Evolutionary conservation across 129 eudicot species (phyloP).

Genomic region (Tagetes erecta): DNA sequence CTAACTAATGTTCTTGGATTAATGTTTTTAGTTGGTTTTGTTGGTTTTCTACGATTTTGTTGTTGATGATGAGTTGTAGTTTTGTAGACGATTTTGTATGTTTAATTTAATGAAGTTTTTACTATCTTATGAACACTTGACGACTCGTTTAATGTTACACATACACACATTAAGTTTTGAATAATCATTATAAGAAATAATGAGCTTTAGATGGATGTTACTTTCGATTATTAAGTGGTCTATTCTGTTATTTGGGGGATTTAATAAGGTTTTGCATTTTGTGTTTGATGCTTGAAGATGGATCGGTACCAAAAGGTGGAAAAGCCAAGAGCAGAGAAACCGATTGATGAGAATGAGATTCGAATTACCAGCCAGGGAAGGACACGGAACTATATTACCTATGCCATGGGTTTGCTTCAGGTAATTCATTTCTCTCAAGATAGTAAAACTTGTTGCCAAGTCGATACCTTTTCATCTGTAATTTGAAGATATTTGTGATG

Average conservation of each 20-base stretch:
- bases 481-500: too few relatives aligned
- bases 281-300: constrained; percentile 47
- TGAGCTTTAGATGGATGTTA: not conserved
- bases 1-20: not conserved
- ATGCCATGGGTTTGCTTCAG: constrained; percentile 82
- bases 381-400: constrained; percentile 79
- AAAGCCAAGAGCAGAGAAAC: constrained; percentile 74
- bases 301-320: constrained; percentile 87
- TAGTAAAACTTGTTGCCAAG: not conserved
- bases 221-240: not conserved
- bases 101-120: not conserved
- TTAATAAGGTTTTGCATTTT: constrained; percentile 3
- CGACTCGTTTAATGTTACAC: not conserved
- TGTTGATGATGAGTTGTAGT: not conserved
- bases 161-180: too few relatives aligned
- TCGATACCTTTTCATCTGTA: not conserved
- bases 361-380: constrained; percentile 84
- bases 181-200: too few relatives aligned
- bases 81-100: not conserved
- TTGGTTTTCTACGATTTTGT: not conserved
- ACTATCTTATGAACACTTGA: not conserved
- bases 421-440: constrained; percentile 28
- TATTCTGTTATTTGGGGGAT: not conserved
- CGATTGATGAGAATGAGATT: constrained; percentile 87
- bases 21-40: not conserved